Evolutionary conservation across 352 stramenopile genomes (phyloP).

Genomic region (Phytophthora gonapodyides): DNA sequence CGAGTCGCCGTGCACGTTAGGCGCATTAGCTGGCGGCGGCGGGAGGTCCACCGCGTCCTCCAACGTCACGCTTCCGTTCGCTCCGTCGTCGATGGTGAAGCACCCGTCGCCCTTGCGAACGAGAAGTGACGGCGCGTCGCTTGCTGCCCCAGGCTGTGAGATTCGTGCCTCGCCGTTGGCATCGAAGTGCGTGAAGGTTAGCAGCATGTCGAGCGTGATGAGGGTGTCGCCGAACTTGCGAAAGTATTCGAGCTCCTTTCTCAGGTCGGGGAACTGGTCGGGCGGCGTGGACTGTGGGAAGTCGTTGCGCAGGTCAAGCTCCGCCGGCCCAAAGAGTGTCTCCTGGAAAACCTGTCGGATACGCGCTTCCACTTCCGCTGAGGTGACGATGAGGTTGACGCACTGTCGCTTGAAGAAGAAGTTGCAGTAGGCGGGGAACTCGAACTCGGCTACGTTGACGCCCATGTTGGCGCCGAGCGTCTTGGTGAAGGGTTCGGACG

Average conservation of each 20-base stretch:
- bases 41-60: conserved; percentile 61
- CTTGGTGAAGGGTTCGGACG: conserved; percentile 94
- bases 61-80: conserved; percentile 56
- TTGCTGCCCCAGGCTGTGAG: conserved; percentile 58
- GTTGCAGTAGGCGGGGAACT: conserved; percentile 98
- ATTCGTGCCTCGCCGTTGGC: conserved; percentile 61
- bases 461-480: conserved; percentile 94
- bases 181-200: conserved; percentile 90
- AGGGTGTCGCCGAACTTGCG: conserved; percentile 90
- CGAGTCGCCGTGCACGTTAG: conserved; percentile 47
- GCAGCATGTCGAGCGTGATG: conserved; percentile 88
- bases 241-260: conserved; percentile 90
- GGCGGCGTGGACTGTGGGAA: conserved; percentile 67
- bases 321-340: conserved; percentile 81
- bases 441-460: conserved; percentile 97
- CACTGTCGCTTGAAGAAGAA: conserved; percentile 94
- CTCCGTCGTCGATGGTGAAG: conserved; percentile 69
- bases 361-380: conserved; percentile 72
- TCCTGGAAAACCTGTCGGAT: conserved; percentile 91
- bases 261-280: conserved; percentile 70
- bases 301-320: conserved; percentile 76
- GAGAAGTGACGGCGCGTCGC: conserved; percentile 34
- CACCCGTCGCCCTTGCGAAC: conserved; percentile 70
- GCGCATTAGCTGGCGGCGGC: conserved; percentile 39
- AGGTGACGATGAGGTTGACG: conserved; percentile 87